Evolutionary conservation across 805 yeast genomes (phyloP).

Genomic region (Candida hispaniensis): DNA sequence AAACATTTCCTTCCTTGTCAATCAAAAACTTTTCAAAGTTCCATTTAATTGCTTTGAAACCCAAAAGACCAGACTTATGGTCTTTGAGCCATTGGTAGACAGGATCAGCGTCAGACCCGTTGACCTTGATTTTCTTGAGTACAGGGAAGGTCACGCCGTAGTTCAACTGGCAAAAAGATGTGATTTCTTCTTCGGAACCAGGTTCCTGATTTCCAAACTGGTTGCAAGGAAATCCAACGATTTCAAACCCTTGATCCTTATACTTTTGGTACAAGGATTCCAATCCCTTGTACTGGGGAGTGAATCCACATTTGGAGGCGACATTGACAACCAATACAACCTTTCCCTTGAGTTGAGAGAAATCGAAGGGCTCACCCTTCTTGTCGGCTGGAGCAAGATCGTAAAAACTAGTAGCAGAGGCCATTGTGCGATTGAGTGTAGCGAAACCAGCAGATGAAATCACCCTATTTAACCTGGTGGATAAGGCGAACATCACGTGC

Average conservation of each 20-base stretch:
- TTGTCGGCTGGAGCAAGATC: slow-evolving; percentile 54
- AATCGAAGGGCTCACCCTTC: slow-evolving; percentile 48
- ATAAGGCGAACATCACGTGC: too few species aligned
- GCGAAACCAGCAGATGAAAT: too few species aligned
- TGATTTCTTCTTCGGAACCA: slow-evolving; percentile 55
- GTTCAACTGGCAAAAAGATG: slow-evolving; percentile 60
- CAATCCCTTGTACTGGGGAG: slow-evolving; percentile 65
- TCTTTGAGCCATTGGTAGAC: slow-evolving; percentile 69
- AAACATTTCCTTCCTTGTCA: slow-evolving; percentile 46
- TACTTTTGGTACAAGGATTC: slow-evolving; percentile 59
- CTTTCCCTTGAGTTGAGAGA: slow-evolving; percentile 57
- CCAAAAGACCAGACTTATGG: slow-evolving; percentile 46
- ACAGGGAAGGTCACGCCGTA: slow-evolving; percentile 91
- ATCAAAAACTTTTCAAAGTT: slow-evolving; percentile 68
- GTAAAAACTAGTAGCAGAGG: slow-evolving; percentile 42
- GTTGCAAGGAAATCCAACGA: slow-evolving; percentile 85
- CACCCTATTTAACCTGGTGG: too few species aligned
- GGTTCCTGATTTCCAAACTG: slow-evolving; percentile 82
- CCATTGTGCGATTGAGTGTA: slow-evolving; percentile 1
- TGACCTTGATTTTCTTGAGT: slow-evolving; percentile 77
- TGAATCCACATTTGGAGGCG: slow-evolving; percentile 74
- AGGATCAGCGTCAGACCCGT: slow-evolving; percentile 71
- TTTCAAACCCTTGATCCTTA: slow-evolving; percentile 48
- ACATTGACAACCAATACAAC: slow-evolving; percentile 78
- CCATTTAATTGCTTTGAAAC: slow-evolving; percentile 69